These are phyloP conservation scores for Kazachstania bromeliacearum DNA, from an alignment of 805 yeast genomes.

Conservation along the genomic window DNA sequence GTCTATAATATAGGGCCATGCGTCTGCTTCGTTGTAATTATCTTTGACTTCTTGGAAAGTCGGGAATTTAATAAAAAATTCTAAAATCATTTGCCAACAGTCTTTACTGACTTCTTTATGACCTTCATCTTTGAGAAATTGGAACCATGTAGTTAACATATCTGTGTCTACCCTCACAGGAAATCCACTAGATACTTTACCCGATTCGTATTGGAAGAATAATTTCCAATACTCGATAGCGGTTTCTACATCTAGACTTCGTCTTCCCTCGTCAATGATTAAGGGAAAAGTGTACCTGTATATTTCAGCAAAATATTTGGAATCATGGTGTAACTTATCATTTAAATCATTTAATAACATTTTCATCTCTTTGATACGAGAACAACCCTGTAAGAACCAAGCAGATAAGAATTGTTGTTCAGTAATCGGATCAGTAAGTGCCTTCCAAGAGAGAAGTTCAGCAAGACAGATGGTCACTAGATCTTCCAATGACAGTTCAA, in stretches of 20 bases:
- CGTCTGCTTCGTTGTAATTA: conserved; percentile 65
- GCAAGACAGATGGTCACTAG: conserved; percentile 61
- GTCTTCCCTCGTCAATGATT: conserved; percentile 50
- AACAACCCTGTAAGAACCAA: conserved; percentile 24
- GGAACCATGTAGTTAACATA: conserved; percentile 47
- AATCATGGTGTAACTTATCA: conserved; percentile 28
- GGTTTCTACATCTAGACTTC: conserved; percentile 44
- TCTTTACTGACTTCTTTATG: conserved; percentile 54
- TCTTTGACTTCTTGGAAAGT: conserved; percentile 41
- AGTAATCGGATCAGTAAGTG: conserved; percentile 14
- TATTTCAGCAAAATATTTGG: conserved; percentile 41
- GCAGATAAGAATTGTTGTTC: conserved; percentile 16
- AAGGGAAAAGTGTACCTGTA: conserved; percentile 67
- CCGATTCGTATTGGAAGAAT: conserved; percentile 38
- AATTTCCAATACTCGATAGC: conserved; percentile 75
- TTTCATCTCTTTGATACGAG: conserved; percentile 40
- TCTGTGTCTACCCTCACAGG: conserved; percentile 19
- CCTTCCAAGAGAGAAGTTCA: conserved; percentile 42
- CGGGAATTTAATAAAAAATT: conserved; percentile 47
- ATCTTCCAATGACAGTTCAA: conserved; percentile 69
- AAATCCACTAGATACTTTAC: too few relatives aligned
- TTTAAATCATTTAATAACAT: conserved; percentile 29
- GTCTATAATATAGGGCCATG: conserved; percentile 91
- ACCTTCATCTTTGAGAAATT: conserved; percentile 38
- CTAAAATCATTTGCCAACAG: conserved; percentile 76